Evolutionary conservation across 805 yeast genomes (phyloP).

Genomic region (Starmera dryadoides): DNA sequence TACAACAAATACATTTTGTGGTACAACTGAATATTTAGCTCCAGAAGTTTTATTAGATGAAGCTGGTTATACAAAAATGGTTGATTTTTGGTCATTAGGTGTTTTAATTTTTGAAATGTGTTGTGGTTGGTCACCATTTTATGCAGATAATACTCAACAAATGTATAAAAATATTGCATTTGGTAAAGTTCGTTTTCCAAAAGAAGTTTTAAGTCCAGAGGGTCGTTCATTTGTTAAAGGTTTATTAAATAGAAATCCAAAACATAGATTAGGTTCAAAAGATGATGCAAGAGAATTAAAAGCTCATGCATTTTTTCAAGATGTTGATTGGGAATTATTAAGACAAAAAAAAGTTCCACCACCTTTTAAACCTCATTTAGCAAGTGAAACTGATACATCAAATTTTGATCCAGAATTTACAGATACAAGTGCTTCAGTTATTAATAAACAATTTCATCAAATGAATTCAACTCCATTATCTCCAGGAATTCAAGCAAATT

Average conservation of each 20-base stretch:
- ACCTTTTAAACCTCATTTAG: constrained; percentile 91
- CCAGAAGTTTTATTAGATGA: constrained; percentile 96
- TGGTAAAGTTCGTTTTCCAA: constrained; percentile 96
- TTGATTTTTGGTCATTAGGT: constrained; percentile 97
- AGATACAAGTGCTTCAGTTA: constrained; percentile 76
- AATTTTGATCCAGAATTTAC: constrained; percentile 98
- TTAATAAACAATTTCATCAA: constrained; percentile 55
- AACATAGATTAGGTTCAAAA: constrained; percentile 85
- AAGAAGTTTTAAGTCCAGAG: constrained; percentile 86
- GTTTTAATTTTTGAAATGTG: constrained; percentile 98
- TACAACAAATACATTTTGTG: constrained; percentile 95
- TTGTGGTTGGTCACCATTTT: constrained; percentile 99
- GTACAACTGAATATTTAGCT: constrained; percentile 96
- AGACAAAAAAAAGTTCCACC: constrained; percentile 83
- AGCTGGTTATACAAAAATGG: constrained; percentile 97
- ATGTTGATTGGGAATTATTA: constrained; percentile 83
- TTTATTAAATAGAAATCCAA: constrained; percentile 88
- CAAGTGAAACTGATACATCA: constrained; percentile 88
- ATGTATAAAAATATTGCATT: constrained; percentile 99
- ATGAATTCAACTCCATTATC: constrained; percentile 67
- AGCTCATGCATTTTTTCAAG: constrained; percentile 87
- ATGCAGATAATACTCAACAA: constrained; percentile 95
- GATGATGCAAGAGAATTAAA: constrained; percentile 90
- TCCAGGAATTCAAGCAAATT: constrained; percentile 93
- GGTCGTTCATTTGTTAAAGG: constrained; percentile 97